phyloP scores from a whole-genome alignment of 129 eudicot species.

The Lonicera japonica region DNA sequence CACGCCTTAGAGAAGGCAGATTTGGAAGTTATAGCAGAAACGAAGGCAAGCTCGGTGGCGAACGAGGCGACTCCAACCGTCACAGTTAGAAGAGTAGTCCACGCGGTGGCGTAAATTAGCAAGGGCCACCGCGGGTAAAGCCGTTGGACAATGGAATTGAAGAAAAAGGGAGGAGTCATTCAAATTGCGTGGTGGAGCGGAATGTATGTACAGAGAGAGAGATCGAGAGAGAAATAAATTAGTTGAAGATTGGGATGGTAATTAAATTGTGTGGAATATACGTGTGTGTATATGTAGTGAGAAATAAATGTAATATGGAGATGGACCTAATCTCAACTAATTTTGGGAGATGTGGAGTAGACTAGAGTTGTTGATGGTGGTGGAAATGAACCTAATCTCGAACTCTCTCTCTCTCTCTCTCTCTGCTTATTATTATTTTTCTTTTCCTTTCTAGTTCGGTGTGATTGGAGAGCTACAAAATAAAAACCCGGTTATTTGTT shows the following conservation, averaged over 20 bases:
- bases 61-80: slow-evolving; percentile 58
- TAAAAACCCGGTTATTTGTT: not conserved
- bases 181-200: too few relatives aligned
- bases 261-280: not conserved
- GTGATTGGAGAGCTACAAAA: not conserved
- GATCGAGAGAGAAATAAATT: not conserved
- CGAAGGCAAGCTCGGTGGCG: slow-evolving; percentile 52
- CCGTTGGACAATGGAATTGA: slow-evolving; percentile 34
- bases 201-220: not conserved
- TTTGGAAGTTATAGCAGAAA: slow-evolving; percentile 46
- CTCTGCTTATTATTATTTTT: not conserved
- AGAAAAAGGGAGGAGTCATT: slow-evolving; percentile 20
- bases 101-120: slow-evolving; percentile 49
- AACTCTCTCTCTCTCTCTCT: not conserved
- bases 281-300: not conserved
- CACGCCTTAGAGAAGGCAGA: slow-evolving; percentile 48
- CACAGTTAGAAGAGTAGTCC: slow-evolving; percentile 56
- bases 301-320: not conserved
- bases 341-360: slow-evolving; percentile 8
- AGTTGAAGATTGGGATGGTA: too few relatives aligned
- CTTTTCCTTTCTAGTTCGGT: not conserved
- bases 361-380: slow-evolving; percentile 10
- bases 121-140: slow-evolving; percentile 42
- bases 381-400: slow-evolving; percentile 4
- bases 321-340: slow-evolving; percentile 34